Base-by-base conservation (phyloP, 139 green algal genomes). In the Deuterostichococcus epilithicus region DNA sequence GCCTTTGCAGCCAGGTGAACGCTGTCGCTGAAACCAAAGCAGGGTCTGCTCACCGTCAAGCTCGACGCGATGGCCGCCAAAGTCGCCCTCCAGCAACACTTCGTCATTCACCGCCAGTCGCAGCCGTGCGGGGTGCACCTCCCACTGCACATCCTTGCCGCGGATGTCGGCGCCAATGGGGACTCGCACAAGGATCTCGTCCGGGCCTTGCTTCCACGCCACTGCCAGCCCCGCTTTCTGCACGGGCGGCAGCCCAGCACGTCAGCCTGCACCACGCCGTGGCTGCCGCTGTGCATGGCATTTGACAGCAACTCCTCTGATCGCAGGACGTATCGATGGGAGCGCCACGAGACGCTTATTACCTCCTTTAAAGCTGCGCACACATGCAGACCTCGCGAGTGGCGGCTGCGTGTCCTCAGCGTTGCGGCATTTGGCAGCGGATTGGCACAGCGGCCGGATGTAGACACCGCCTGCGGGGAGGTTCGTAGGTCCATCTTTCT, bases 71-170 rank as follows among this genome's bases (percentile, higher is more conserved):
- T 78, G 30, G 30, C 30, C 74, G 39, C 36, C 34, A 37, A 72
- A 30, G 38, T 60, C 58, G 36, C 74, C 74, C 58, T 65, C 66
- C 60, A 78, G 74, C 36, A 78, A 45, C 23, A 45, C 42, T 23
- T 63, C 36, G 37, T 39, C 59, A 25, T 72, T 59, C 59, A 60
- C 74, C 60, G 25, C 58, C 5, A 78, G 74, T 59, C 38, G 52
- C 23, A 78, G 59, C 67, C 74, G 69, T 18, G 45, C 37, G 34
- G 74, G 74, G 59, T 78, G 74, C 34, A 78, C 59, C 60, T 72
- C 34, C 37, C 72, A 72, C 59, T 36, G 36, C n/a, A 78, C 4
- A 33, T 78, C 74, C 4, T 5, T 30, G 15, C 47, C 58, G 34
- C 37, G 35, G 1, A 72, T 28, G 1, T 68, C 74, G 20, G 34